phyloP scores from a whole-genome alignment of 1,139 yeast genomes.

The Pichia sp. region DNA sequence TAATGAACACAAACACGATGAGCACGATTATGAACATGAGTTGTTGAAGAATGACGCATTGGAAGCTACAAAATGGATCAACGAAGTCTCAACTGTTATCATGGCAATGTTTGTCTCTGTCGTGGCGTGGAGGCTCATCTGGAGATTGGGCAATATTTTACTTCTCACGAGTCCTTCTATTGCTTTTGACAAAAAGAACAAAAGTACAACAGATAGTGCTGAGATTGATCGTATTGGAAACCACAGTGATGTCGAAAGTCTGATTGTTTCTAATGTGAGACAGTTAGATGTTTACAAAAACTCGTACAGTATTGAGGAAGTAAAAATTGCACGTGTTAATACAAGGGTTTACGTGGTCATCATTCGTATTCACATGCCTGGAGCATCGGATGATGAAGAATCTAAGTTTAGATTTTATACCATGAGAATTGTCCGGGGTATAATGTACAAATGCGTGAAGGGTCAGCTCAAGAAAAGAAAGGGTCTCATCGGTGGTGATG shows the following conservation, averaged over 20 bases:
- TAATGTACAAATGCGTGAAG: constrained; percentile 23
- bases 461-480: constrained; percentile 10
- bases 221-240: not conserved
- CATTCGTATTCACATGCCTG: constrained; percentile 51
- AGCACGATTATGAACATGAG: not conserved
- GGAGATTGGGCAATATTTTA: constrained; percentile 48
- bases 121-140: constrained; percentile 54
- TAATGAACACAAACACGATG: constrained; percentile 2
- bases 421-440: constrained; percentile 41
- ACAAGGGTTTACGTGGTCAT: constrained; percentile 56
- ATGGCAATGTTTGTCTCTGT: constrained; percentile 48
- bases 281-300: constrained; percentile 48
- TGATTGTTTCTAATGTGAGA: constrained; percentile 39
- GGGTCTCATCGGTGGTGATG: not conserved
- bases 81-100: constrained; percentile 47
- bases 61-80: constrained; percentile 30
- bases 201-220: not conserved
- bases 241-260: constrained; percentile 33
- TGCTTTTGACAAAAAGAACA: not conserved
- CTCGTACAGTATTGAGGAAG: constrained; percentile 43
- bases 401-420: constrained; percentile 51
- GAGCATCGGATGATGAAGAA: constrained; percentile 71
- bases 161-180: constrained; percentile 49
- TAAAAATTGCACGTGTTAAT: constrained; percentile 59
- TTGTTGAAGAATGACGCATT: constrained; percentile 2